These are phyloP conservation scores for Boletus coccyginus DNA, from an alignment of 768 basidiomycete species.

Conservation along the genomic window DNA sequence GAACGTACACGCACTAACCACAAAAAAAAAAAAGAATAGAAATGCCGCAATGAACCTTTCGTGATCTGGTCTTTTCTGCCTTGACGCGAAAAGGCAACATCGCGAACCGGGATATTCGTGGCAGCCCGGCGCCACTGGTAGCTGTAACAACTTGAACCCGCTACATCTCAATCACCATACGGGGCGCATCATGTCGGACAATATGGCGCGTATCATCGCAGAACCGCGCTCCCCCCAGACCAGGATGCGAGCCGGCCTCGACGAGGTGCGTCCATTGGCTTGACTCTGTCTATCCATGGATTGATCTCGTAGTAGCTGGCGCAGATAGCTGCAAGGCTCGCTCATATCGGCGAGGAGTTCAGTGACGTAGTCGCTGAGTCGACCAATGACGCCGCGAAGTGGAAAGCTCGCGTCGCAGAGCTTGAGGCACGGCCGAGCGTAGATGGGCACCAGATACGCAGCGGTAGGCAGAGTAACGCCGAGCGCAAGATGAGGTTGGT, in stretches of 20 bases:
- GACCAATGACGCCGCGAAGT: slow-evolving; percentile 21
- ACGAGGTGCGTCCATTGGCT: slow-evolving; percentile 22
- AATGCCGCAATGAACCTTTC: slow-evolving; percentile 7
- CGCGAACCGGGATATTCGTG: neutral
- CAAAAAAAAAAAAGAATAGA: neutral
- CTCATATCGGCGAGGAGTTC: slow-evolving; percentile 32
- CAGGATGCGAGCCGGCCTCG: slow-evolving; percentile 22
- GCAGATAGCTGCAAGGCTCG: slow-evolving; percentile 27
- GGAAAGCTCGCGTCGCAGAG: slow-evolving; percentile 32
- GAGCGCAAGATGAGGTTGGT: slow-evolving; percentile 33
- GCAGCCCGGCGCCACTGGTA: neutral
- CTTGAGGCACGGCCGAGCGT: slow-evolving; percentile 33
- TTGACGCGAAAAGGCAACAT: too few relatives aligned
- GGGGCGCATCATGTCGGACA: slow-evolving; percentile 2
- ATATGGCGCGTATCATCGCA: neutral
- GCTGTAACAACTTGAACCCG: neutral
- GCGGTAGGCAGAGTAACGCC: slow-evolving; percentile 34
- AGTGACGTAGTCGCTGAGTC: slow-evolving; percentile 16
- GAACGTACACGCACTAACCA: slow-evolving; percentile 14
- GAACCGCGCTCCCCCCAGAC: slow-evolving; percentile 16
- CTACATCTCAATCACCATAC: neutral
- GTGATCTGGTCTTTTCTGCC: neutral
- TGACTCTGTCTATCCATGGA: neutral
- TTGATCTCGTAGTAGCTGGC: slow-evolving; percentile 15
- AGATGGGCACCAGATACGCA: slow-evolving; percentile 25